These are phyloP conservation scores for Colletotrichum godetiae DNA, from an alignment of 2,329 filamentous ascomycete species.

Conservation along the genomic window DNA sequence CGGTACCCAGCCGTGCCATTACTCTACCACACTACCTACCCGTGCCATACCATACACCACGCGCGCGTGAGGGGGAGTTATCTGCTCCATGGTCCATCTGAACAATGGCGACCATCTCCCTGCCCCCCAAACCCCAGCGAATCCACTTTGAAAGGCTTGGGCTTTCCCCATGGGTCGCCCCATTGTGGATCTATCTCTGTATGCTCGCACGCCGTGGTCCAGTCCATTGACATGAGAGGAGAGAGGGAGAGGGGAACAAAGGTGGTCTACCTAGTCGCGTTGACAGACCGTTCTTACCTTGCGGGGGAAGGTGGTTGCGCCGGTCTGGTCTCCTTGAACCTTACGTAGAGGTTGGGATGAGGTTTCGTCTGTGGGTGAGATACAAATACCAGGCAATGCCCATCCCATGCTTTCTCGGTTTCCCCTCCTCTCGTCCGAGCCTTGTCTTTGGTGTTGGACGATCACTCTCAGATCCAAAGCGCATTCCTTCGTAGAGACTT, in stretches of 20 bases:
- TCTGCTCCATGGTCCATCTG: constrained; percentile 3
- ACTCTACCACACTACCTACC: no score
- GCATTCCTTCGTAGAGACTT: not conserved
- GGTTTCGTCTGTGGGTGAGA: not conserved
- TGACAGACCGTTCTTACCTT: not conserved
- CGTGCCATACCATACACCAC: not conserved
- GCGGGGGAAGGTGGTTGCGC: constrained; percentile 26
- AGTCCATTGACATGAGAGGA: not conserved
- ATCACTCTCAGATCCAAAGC: not conserved
- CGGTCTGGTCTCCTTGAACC: not conserved
- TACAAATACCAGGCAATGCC: constrained; percentile 19
- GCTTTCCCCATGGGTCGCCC: constrained; percentile 12
- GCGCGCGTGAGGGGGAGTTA: not conserved
- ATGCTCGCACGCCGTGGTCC: not conserved
- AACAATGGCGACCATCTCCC: not conserved
- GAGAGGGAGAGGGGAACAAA: not conserved
- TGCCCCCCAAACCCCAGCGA: constrained; percentile 15
- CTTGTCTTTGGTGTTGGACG: not conserved
- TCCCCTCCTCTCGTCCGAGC: not conserved
- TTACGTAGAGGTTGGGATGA: not conserved
- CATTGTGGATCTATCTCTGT: constrained; percentile 2
- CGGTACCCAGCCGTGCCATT: not conserved
- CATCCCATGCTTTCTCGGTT: not conserved
- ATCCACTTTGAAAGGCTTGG: constrained; percentile 16
- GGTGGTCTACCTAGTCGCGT: not conserved